Base-by-base conservation (phyloP, 2,329 filamentous ascomycete species). In the Plenodomus biglobosus region DNA sequence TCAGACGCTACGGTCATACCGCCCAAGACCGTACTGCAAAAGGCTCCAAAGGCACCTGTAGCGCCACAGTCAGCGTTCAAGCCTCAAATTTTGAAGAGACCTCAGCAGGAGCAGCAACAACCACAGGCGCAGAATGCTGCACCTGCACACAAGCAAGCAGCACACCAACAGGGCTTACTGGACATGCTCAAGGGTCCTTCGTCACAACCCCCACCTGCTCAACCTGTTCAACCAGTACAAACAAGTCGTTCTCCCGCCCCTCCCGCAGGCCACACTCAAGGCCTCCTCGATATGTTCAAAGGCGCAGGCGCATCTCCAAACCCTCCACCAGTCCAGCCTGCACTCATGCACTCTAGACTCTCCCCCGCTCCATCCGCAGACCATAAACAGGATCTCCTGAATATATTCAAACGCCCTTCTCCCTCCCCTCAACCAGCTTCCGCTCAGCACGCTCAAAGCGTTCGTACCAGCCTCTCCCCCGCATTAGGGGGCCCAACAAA, bases 51-150 rank as follows among this genome's bases (percentile, higher is more conserved):
- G 16, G 24, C 30, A 4, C 38, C 44, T 13, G 36, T 36, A 22
- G 46, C 47, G 18, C 48, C 57, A 15, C 54, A 55, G 16, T 50
- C 55, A 4, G 46, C 55, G 1, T 73, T 71, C 55, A 65, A 71
- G 22, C 69, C 69, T 8, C 64, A 71, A 40, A 69, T 72, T 36
- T 44, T 73, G 17, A 68, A 67, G 46, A 63, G 69, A 11, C 66
- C 67, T 6, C 68, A 69, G 37, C 62, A 61, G 19, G 64, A 58
- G 7, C 62, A 59, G 18, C 55, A 56, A 30, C 41, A 45, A 13
- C 10, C 40, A 16, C 32, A 3, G 11, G 27, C 20, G 20, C 19
- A 19, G 8, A 34, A 22, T 10, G 42, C 21, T 18, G 10, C 41
- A 11, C 22, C 21, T 44, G 46, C 21, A 8, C 44, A 50, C 21